A percentile compares a stretch with the other conserved stretches of the same genome.
Evolutionary conservation across 202 grass and related monocot genomes (phyloP).

Genomic region (Schoenoplectus tabernaemontani): DNA sequence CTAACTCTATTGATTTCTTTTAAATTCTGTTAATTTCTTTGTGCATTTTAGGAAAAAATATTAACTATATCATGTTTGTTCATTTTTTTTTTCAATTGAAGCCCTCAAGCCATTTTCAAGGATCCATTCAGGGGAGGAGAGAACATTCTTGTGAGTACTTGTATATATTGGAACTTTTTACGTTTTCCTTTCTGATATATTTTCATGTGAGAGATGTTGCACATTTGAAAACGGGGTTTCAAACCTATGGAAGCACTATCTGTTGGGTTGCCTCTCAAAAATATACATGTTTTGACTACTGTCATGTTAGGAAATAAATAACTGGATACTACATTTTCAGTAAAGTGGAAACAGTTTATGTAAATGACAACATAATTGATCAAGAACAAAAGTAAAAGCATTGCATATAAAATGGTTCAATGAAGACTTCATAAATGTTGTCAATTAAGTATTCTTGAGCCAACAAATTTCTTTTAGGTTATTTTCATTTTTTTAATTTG

Average conservation of each 20-base stretch:
- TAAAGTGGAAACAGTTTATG: too few relatives aligned
- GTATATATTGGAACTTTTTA: neutral
- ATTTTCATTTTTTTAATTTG: neutral
- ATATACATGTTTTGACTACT: neutral
- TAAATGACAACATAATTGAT: too few relatives aligned
- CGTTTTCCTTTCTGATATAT: neutral
- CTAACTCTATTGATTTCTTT: neutral
- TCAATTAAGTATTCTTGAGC: neutral
- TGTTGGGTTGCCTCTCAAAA: neutral
- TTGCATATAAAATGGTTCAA: neutral
- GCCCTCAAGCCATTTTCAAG: conserved; percentile 71
- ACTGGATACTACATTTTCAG: neutral
- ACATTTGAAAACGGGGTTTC: neutral
- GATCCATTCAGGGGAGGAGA: conserved; percentile 84
- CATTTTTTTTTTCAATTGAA: conserved; percentile 21
- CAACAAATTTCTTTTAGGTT: neutral
- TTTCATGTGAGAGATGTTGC: neutral
- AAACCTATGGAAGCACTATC: neutral
- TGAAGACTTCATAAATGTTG: neutral
- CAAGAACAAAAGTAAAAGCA: too few relatives aligned
- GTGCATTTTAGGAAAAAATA: neutral
- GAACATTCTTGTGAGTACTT: conserved; percentile 54
- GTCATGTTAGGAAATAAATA: neutral
- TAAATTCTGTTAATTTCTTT: conserved; percentile 1
- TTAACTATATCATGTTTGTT: neutral